phyloP scores from a whole-genome alignment of 176 grass and related monocot genomes.

The Aegilops longissima region DNA sequence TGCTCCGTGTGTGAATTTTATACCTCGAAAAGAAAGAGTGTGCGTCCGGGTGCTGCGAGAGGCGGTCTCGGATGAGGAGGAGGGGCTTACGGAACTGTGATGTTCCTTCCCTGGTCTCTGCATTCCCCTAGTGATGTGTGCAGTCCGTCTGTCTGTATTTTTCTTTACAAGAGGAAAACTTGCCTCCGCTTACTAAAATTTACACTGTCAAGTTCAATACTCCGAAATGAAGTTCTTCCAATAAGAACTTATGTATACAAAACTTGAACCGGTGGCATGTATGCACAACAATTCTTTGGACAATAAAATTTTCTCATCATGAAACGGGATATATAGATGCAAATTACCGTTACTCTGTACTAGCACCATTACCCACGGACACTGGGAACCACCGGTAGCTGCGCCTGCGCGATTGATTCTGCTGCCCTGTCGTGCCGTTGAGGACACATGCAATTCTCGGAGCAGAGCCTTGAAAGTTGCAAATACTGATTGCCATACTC shows the following conservation, averaged over 20 bases:
- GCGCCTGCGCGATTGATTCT: background rate
- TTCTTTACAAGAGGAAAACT: no score
- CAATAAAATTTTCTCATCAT: no score
- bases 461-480: background rate
- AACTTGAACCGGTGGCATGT: no score
- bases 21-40: background rate
- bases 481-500: background rate
- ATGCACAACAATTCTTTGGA: no score
- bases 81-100: background rate
- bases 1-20: background rate
- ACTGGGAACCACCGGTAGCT: background rate
- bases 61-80: slow-evolving; percentile 40
- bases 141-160: no score
- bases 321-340: background rate
- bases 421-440: background rate
- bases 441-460: background rate
- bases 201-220: no score
- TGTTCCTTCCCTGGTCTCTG: slow-evolving; percentile 46
- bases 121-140: slow-evolving; percentile 18
- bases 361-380: background rate
- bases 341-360: background rate
- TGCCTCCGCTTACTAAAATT: no score
- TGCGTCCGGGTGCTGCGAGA: slow-evolving; percentile 36
- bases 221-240: no score
- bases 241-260: no score